These are phyloP conservation scores for Zelopaecilomyces penicillatus DNA, from an alignment of 2,329 filamentous ascomycete species.

Conservation along the genomic window DNA sequence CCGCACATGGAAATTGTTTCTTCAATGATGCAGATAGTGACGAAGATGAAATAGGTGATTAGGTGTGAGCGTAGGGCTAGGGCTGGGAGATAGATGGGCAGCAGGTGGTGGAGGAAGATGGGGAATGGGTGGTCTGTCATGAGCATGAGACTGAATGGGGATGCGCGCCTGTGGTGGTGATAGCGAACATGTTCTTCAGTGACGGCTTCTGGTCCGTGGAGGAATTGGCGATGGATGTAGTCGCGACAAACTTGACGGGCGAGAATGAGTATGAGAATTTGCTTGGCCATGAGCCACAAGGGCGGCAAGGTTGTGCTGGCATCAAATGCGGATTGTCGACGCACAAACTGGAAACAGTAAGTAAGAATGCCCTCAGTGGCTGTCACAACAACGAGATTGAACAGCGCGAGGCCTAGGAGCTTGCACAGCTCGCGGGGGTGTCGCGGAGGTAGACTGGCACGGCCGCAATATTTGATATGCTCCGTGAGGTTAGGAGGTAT, in stretches of 20 bases:
- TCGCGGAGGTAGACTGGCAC: slow-evolving; percentile 40
- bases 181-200: slow-evolving; percentile 32
- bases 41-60: slow-evolving; percentile 61
- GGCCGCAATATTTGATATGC: slow-evolving; percentile 59
- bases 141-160: slow-evolving; percentile 53
- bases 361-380: slow-evolving; percentile 35
- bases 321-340: slow-evolving; percentile 35
- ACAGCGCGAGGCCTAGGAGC: slow-evolving; percentile 32
- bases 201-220: slow-evolving; percentile 47
- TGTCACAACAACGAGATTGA: slow-evolving; percentile 38
- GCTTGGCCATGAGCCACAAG: slow-evolving; percentile 45
- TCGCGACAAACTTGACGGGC: slow-evolving; percentile 58
- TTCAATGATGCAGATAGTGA: slow-evolving; percentile 54
- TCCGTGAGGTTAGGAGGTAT: slow-evolving; percentile 58
- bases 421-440: slow-evolving; percentile 24
- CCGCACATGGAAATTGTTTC: slow-evolving; percentile 61
- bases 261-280: slow-evolving; percentile 34
- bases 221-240: slow-evolving; percentile 60
- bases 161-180: slow-evolving; percentile 45
- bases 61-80: slow-evolving; percentile 60
- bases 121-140: slow-evolving; percentile 62
- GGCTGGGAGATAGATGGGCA: slow-evolving; percentile 59
- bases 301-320: slow-evolving; percentile 41
- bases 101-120: slow-evolving; percentile 52
- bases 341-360: slow-evolving; percentile 24